phyloP scores from a whole-genome alignment of 1,284 basidiomycete genomes.

The Sanguinoderma infundibulare region DNA sequence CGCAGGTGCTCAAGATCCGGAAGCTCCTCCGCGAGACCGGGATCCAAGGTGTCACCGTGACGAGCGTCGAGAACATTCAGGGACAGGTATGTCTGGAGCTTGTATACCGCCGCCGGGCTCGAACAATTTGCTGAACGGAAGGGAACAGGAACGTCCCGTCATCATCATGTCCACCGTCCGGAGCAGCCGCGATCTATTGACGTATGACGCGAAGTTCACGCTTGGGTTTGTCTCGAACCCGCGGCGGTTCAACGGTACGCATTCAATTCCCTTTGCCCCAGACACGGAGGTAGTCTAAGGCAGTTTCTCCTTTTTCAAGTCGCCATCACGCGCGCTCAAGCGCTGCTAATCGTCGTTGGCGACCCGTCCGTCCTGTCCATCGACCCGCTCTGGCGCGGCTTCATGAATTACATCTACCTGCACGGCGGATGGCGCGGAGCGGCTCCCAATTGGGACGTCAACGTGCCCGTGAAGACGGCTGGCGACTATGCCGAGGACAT shows the following conservation, averaged over 20 bases:
- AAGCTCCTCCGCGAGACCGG: slow-evolving; percentile 36
- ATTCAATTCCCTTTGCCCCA: no score
- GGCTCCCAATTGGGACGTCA: slow-evolving; percentile 54
- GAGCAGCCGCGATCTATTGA: slow-evolving; percentile 41
- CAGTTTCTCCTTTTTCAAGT: slow-evolving; percentile 24
- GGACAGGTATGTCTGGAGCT: slow-evolving; percentile 50
- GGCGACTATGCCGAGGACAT: slow-evolving; percentile 37
- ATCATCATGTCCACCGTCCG: slow-evolving; percentile 53
- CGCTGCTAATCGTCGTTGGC: slow-evolving; percentile 60
- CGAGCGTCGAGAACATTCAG: slow-evolving; percentile 66
- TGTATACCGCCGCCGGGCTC: no score
- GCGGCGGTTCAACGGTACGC: slow-evolving; percentile 49
- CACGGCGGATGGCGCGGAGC: slow-evolving; percentile 53
- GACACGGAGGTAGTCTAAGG: neutral
- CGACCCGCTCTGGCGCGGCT: slow-evolving; percentile 54
- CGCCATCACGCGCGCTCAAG: slow-evolving; percentile 53
- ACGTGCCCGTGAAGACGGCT: slow-evolving; percentile 31
- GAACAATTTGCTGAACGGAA: neutral
- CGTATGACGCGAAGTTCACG: slow-evolving; percentile 46
- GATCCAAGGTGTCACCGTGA: slow-evolving; percentile 50
- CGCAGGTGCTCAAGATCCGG: slow-evolving; percentile 55
- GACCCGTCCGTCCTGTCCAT: slow-evolving; percentile 56
- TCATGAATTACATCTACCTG: slow-evolving; percentile 53
- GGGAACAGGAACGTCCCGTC: slow-evolving; percentile 43
- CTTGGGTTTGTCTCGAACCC: slow-evolving; percentile 52